These are phyloP conservation scores for Poronia punctata DNA, from an alignment of 495 filamentous ascomycete genomes.

Conservation along the genomic window DNA sequence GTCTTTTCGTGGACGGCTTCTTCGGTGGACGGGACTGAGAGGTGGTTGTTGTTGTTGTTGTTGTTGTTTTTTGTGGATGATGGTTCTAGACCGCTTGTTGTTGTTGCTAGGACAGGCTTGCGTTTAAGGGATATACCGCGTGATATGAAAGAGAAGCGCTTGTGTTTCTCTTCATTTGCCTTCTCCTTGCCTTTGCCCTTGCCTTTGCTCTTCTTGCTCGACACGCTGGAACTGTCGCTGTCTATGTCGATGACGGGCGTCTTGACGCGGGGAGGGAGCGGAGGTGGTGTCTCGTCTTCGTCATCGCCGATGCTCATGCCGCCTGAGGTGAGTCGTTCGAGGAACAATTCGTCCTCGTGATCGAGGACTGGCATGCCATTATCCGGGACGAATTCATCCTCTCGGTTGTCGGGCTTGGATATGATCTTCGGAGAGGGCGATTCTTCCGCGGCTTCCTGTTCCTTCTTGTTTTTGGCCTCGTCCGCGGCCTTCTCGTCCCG, in stretches of 20 bases:
- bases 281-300: conserved; percentile 30
- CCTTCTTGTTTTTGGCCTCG: conserved; percentile 12
- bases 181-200: conserved; percentile 14
- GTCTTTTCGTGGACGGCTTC: conserved; percentile 53
- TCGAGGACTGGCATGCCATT: conserved; percentile 31
- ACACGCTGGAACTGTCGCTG: conserved; percentile 28
- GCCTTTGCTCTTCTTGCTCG: conserved; percentile 11
- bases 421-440: conserved; percentile 5
- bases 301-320: conserved; percentile 11
- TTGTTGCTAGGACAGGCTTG: conserved; percentile 10
- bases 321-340: conserved; percentile 34
- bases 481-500: conserved; percentile 32
- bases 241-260: conserved; percentile 38
- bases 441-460: conserved; percentile 1
- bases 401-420: not conserved
- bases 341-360: conserved; percentile 36
- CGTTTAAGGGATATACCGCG: conserved; percentile 17
- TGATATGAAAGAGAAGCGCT: conserved; percentile 33
- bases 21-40: conserved; percentile 6
- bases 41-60: no score
- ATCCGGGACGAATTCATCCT: conserved; percentile 1
- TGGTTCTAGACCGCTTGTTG: conserved; percentile 7
- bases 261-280: conserved; percentile 36
- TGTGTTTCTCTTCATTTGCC: conserved; percentile 21
- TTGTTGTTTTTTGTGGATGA: no score